Evolutionary conservation across 768 basidiomycete genomes (phyloP).

Genomic region (Trametes cinnabarina): DNA sequence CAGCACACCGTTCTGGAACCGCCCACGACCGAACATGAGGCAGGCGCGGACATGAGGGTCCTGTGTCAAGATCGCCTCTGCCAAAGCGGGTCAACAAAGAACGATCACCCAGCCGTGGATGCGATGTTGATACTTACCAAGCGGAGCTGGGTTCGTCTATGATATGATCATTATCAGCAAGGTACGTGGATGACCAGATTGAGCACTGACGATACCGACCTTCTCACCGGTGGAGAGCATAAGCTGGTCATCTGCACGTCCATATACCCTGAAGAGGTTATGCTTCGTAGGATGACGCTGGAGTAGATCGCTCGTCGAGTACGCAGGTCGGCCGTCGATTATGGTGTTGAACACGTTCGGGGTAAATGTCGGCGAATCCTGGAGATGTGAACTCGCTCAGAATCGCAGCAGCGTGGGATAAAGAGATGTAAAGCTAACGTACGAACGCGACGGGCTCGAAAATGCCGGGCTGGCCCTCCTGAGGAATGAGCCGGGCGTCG

Average conservation of each 20-base stretch:
- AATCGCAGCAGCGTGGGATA: too few species aligned
- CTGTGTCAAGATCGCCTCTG: constrained; percentile 37
- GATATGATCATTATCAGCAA: neutral
- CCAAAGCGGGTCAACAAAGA: neutral
- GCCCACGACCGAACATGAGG: constrained; percentile 43
- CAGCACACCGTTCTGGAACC: constrained; percentile 41
- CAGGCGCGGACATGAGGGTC: constrained; percentile 34
- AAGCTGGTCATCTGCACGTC: constrained; percentile 47
- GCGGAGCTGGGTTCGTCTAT: constrained; percentile 40
- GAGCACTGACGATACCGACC: constrained; percentile 21
- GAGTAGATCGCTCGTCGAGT: constrained; percentile 42
- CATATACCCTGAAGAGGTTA: constrained; percentile 38
- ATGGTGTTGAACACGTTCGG: constrained; percentile 19
- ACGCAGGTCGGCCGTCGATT: constrained; percentile 33
- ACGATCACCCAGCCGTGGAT: neutral
- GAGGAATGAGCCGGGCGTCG: constrained; percentile 13
- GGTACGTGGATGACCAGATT: neutral
- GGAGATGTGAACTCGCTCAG: too few species aligned
- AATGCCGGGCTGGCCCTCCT: constrained; percentile 17
- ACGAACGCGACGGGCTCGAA: constrained; percentile 23
- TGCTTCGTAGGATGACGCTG: constrained; percentile 40
- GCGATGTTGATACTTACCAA: constrained; percentile 25
- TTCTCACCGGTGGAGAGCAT: constrained; percentile 44
- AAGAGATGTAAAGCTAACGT: neutral
- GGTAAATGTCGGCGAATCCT: constrained; percentile 16